phyloP scores from a whole-genome alignment of 495 filamentous ascomycete species.

The Lepraria neglecta region DNA sequence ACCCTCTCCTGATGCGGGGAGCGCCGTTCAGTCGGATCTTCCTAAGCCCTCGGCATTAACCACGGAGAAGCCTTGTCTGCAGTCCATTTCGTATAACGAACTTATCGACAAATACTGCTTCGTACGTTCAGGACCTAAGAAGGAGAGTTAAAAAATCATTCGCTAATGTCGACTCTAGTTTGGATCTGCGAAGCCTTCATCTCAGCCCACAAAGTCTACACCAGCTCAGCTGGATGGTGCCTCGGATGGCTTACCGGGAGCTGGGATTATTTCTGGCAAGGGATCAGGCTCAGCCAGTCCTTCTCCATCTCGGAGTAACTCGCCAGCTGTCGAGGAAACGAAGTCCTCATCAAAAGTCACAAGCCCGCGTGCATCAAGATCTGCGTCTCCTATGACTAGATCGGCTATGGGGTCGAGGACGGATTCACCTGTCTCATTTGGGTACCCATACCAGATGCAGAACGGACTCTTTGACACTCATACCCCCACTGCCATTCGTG shows the following conservation, averaged over 20 bases:
- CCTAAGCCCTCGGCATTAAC: constrained; percentile 45
- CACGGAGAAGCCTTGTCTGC: constrained; percentile 59
- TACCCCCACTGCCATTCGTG: constrained; percentile 43
- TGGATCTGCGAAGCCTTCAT: constrained; percentile 41
- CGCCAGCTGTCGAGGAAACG: constrained; percentile 25
- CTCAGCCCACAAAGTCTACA: constrained; percentile 28
- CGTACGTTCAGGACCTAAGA: constrained; percentile 59
- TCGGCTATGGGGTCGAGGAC: constrained; percentile 27
- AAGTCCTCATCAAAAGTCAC: constrained; percentile 23
- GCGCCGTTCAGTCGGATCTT: constrained; percentile 13
- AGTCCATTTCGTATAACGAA: constrained; percentile 85
- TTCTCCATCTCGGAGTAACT: constrained; percentile 21
- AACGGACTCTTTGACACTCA: constrained; percentile 41
- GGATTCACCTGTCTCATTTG: constrained; percentile 37
- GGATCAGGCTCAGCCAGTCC: constrained; percentile 16
- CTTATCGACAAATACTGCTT: constrained; percentile 97
- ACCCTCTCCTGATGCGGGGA: constrained; percentile 8
- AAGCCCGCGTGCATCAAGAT: constrained; percentile 31
- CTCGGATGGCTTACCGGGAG: constrained; percentile 7
- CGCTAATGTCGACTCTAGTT: constrained; percentile 39
- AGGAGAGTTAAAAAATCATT: constrained; percentile 17
- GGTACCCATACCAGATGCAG: constrained; percentile 36
- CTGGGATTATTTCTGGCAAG: constrained; percentile 6
- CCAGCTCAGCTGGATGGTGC: constrained; percentile 24
- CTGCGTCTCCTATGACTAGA: constrained; percentile 27